Evolutionary conservation across 805 yeast genomes (phyloP).

Genomic region (Zygosaccharomyces pseudorouxii): DNA sequence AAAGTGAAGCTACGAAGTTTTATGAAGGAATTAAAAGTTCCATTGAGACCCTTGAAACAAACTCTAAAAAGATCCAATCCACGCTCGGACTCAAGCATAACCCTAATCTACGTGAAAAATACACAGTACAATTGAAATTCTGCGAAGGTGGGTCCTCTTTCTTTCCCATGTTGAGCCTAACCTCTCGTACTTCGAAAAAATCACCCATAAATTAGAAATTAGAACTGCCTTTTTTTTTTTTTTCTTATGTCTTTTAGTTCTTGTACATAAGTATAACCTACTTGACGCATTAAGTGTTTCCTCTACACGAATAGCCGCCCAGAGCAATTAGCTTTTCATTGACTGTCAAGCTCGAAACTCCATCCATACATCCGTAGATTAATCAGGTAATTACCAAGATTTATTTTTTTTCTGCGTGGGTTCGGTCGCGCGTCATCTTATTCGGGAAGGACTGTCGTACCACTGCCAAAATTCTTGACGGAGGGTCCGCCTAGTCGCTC

Average conservation of each 20-base stretch:
- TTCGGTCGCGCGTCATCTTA: not conserved
- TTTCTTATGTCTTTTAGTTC: not conserved
- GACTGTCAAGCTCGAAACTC: not conserved
- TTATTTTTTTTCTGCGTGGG: not conserved
- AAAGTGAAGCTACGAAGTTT: constrained; percentile 32
- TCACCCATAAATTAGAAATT: not conserved
- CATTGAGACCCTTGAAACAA: constrained; percentile 13
- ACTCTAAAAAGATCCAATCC: constrained; percentile 10
- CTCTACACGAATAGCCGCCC: not conserved
- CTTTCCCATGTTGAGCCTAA: constrained; percentile 22
- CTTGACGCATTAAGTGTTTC: not conserved
- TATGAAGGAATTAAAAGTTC: constrained; percentile 25
- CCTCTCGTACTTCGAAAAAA: not conserved
- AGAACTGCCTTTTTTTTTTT: not conserved
- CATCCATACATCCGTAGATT: not conserved
- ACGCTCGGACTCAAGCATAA: constrained; percentile 7
- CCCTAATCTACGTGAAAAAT: constrained; percentile 2
- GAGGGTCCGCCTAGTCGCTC: not conserved
- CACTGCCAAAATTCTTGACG: not conserved
- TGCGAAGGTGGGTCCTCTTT: constrained; percentile 16
- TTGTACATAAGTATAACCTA: not conserved
- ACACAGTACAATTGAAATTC: constrained; percentile 10
- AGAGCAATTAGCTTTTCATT: not conserved
- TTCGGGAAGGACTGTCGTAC: not conserved
- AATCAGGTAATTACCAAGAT: not conserved